Percentiles rank a stretch among this genome's conserved stretches.
Evolutionary conservation across 164 flowering plant genomes (phyloP).

Genomic region (Kingdonia uniflora): DNA sequence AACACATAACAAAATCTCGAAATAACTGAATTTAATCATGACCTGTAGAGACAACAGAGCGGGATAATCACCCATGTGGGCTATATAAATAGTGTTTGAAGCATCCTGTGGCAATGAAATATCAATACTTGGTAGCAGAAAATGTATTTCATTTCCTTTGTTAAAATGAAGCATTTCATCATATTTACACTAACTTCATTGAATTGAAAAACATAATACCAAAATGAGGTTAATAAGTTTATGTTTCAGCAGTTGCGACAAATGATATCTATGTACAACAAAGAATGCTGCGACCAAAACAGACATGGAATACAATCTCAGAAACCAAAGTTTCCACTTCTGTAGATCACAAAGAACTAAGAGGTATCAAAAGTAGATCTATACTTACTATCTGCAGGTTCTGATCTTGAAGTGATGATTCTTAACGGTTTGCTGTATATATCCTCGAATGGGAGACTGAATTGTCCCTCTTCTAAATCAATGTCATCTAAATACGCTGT

Average conservation of each 20-base stretch:
- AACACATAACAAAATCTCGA: too few species aligned
- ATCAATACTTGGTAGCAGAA: too few species aligned
- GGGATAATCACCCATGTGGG: too few species aligned
- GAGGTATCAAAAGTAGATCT: neutral
- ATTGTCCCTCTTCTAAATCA: slow-evolving; percentile 27
- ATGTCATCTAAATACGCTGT: slow-evolving; percentile 42
- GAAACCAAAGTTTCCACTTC: neutral
- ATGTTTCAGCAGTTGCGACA: neutral
- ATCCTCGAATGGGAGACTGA: slow-evolving; percentile 72
- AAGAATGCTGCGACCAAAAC: neutral
- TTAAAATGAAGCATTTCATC: too few species aligned
- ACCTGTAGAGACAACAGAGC: too few species aligned
- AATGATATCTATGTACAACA: slow-evolving; percentile 2
- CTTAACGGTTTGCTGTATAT: slow-evolving; percentile 38
- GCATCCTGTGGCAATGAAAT: too few species aligned
- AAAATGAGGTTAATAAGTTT: neutral
- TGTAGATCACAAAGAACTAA: neutral
- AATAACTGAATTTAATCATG: too few species aligned
- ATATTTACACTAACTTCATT: too few species aligned
- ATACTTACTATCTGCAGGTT: slow-evolving; percentile 10
- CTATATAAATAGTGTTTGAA: too few species aligned
- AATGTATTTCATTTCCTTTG: too few species aligned
- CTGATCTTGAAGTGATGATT: slow-evolving; percentile 17
- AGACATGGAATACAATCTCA: neutral
- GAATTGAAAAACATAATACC: too few species aligned